Evolutionary conservation across 208 protist genomes (phyloP).

Genomic region (Trypanosomatidae sp.): DNA sequence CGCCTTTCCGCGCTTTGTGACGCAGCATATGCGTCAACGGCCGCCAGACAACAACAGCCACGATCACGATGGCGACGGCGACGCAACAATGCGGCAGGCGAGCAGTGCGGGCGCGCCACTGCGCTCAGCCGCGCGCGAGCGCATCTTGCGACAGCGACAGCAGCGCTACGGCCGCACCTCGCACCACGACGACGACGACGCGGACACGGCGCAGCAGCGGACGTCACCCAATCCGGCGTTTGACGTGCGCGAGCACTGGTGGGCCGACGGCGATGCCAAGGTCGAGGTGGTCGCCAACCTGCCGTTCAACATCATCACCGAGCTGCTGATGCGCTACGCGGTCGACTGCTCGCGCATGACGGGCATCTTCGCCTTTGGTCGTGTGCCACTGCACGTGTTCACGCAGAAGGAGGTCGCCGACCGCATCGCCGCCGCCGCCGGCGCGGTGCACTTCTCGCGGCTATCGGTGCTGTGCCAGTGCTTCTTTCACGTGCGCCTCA

Average conservation of each 20-base stretch:
- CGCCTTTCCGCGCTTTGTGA: constrained; percentile 51
- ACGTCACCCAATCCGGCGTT: constrained; percentile 23
- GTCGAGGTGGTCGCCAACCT: constrained; percentile 83
- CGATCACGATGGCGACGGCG: constrained; percentile 3
- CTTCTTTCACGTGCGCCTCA: constrained; percentile 65
- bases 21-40: not conserved
- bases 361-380: constrained; percentile 69
- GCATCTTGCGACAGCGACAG: constrained; percentile 30
- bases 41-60: constrained; percentile 1
- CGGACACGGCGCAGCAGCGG: not conserved
- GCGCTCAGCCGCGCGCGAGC: constrained; percentile 31
- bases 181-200: not conserved
- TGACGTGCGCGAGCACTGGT: constrained; percentile 53
- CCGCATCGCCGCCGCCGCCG: constrained; percentile 53
- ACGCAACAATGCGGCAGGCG: not conserved
- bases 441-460: constrained; percentile 67
- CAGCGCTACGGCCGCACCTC: too few species aligned
- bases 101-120: constrained; percentile 45
- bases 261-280: constrained; percentile 67
- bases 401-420: constrained; percentile 81
- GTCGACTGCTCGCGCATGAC: constrained; percentile 52
- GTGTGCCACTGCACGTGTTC: constrained; percentile 79
- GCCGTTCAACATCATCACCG: constrained; percentile 65
- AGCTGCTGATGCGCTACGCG: constrained; percentile 78
- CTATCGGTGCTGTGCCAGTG: constrained; percentile 71